Base-by-base conservation (phyloP, 176 grass and related monocot genomes). In the Aechmea fasciata region DNA sequence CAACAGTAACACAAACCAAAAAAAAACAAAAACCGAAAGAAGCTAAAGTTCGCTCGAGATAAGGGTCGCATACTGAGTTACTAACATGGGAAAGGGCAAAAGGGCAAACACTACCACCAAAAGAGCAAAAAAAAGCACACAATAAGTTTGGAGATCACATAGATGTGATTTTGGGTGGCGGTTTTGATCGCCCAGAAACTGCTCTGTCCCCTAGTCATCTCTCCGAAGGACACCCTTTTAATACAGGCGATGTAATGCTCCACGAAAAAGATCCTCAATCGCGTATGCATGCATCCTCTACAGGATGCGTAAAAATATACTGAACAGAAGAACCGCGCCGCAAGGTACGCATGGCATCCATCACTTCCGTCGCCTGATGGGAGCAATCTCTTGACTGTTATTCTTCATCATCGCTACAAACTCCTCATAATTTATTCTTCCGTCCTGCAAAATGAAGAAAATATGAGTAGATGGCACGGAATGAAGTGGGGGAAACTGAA, bases 381-480 rank as follows among this genome's bases (percentile, higher is more conserved):
- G 84, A 70, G 85, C 70, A 51, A 88, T 81, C 20, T 90, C 94
- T 53, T 87, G 80, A 53, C 51, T 87, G 76, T 87, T 87, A 73
- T 85, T 82, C 50, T 82, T 88, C 94, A 99, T 99, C 94, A 99
- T 99, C 11, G 94, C 82, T 69, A 85, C 90, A 67, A 99, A 99
- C 78, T 99, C 94, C 63, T 93, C 82, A 48, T 99, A 93, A 71
- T 99, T 88, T 74, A 99, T 99, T 93, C 80, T 93, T 83, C 94
- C 94, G 85, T 99, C 94, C 94, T 99, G 71, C 48, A 24, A 49
- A 51, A 77, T 11, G 10, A 77, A 64, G 52, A 50, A 64, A 61
- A 62, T 78, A n/a, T 13, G 20, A 48, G 19, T 68, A 65, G 48
- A 69, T 78, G 11, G 11, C 11, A 20, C 13, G 2, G 20, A 69